These are phyloP conservation scores for Colletotrichum kahawae DNA, from an alignment of 2,329 filamentous ascomycete genomes.

Conservation along the genomic window DNA sequence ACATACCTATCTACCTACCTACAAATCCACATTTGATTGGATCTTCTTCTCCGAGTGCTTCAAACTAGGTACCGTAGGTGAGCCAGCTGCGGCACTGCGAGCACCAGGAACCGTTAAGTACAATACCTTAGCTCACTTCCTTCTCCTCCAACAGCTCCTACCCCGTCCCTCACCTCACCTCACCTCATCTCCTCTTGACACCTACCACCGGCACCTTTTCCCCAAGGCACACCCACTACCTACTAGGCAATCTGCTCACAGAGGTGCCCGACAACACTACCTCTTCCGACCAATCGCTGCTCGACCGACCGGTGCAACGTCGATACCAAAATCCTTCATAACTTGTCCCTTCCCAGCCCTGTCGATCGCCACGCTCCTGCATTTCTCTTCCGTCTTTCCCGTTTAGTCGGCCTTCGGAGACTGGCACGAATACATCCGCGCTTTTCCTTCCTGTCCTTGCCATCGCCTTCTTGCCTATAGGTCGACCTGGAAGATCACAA, in stretches of 20 bases:
- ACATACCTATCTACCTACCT: neutral
- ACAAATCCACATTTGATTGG: neutral
- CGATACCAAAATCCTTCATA: neutral
- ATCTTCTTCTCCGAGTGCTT: neutral
- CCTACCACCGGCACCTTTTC: neutral
- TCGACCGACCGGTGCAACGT: neutral
- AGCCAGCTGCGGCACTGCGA: neutral
- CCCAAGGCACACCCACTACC: neutral
- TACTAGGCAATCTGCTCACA: neutral
- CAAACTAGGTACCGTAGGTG: neutral
- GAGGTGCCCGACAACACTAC: neutral
- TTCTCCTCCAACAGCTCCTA: neutral
- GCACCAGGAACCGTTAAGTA: neutral
- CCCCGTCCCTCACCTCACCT: neutral
- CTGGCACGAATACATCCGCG: neutral
- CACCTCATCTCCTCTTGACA: neutral
- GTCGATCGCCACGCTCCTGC: neutral
- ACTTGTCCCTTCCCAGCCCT: neutral
- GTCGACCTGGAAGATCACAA: neutral
- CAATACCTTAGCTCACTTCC: neutral
- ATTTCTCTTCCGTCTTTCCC: neutral
- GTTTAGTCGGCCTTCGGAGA: neutral
- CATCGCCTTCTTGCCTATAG: neutral
- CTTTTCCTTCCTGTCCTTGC: neutral
- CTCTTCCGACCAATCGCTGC: neutral